Evolutionary conservation across 139 green algal species (phyloP), one percentile per base, ranked within the genome.

Genomic region (Closterium sp.): DNA sequence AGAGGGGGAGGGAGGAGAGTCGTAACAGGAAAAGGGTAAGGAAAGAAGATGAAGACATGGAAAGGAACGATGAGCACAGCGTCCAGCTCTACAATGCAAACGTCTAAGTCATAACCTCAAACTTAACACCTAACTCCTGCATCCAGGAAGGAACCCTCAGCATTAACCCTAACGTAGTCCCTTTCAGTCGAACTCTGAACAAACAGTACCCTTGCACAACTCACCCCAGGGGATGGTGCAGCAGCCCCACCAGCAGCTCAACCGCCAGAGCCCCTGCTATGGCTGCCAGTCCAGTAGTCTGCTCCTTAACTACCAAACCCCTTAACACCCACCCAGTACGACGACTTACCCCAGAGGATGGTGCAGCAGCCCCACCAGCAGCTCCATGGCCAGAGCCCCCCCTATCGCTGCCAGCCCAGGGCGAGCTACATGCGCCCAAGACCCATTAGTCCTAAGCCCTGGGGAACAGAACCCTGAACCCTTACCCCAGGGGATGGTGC

Each of bases 341-440:
- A 8, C 81, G 0, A 85, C 85, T 91, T 91, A 92, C 84, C 93
- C 95, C 34, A 90, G 6, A 0, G 95, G 96, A 90, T 99, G 97
- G 91, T 98, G 95, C 91, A 98, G 55, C 90, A 97, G 64, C 7
- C 97, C 95, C 16, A 97, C 96, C 89, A 98, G 91, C 31, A 99
- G 93, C 95, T 99, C 98, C 19, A 97, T 97, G 7, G 97, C 97
- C 84, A 99, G 93, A 9, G 97, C 95, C 9, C 95, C 96, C 34
- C 97, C 98, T 33, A 99, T 97, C 34, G 95, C 93, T 9, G 97
- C 97, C 33, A 99, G 95, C 0, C 98, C 98, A 0, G 97, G 97
- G n/a, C n/a, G n/a, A n/a, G n/a, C n/a, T n/a, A n/a, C n/a, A n/a
- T n/a, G n/a, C 21, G 32, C 9, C 5, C 25, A 33, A 84, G 86